A percentile compares a stretch with the other conserved stretches of the same genome.
phyloP scores from a whole-genome alignment of 2,329 filamentous ascomycete species.

The Fusarium vanettenii region DNA sequence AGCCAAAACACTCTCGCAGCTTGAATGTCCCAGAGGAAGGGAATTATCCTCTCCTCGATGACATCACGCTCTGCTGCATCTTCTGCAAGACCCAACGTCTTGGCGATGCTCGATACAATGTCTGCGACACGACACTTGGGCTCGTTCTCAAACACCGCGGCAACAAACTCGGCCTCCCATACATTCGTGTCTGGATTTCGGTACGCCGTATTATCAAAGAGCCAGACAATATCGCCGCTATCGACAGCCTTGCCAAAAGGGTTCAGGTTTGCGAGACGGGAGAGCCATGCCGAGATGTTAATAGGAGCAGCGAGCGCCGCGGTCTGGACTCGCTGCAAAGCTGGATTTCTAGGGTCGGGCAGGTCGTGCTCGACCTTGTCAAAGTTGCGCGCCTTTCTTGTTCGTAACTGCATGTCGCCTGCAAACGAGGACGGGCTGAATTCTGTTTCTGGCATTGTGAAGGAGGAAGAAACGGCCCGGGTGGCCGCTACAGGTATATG shows the following conservation, averaged over 20 bases:
- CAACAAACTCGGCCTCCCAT: slow-evolving; percentile 88
- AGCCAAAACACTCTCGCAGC: slow-evolving; percentile 77
- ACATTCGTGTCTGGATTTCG: slow-evolving; percentile 58
- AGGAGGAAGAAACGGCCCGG: neutral
- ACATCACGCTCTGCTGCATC: slow-evolving; percentile 68
- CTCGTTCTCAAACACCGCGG: slow-evolving; percentile 82
- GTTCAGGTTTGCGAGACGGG: slow-evolving; percentile 64
- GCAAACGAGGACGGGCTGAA: slow-evolving; percentile 45
- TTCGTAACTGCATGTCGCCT: slow-evolving; percentile 61
- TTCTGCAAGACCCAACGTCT: slow-evolving; percentile 73
- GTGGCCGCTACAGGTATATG: slow-evolving; percentile 13
- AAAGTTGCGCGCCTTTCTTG: slow-evolving; percentile 62
- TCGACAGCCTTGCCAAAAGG: slow-evolving; percentile 71
- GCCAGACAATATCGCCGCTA: slow-evolving; percentile 81
- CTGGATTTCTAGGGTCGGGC: slow-evolving; percentile 48
- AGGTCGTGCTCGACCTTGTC: slow-evolving; percentile 62
- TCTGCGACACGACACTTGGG: slow-evolving; percentile 75
- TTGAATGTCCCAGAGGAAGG: slow-evolving; percentile 82
- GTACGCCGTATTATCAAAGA: slow-evolving; percentile 91
- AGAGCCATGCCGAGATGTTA: slow-evolving; percentile 49
- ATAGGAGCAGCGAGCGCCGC: slow-evolving; percentile 47
- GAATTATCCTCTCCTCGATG: slow-evolving; percentile 76
- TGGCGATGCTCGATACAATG: slow-evolving; percentile 76
- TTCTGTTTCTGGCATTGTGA: slow-evolving; percentile 41
- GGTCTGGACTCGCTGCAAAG: slow-evolving; percentile 46